A percentile compares a stretch with the other conserved stretches of the same genome.
These are phyloP conservation scores for Nemania sp. DNA, from an alignment of 2,329 filamentous ascomycete species.

Conservation along the genomic window DNA sequence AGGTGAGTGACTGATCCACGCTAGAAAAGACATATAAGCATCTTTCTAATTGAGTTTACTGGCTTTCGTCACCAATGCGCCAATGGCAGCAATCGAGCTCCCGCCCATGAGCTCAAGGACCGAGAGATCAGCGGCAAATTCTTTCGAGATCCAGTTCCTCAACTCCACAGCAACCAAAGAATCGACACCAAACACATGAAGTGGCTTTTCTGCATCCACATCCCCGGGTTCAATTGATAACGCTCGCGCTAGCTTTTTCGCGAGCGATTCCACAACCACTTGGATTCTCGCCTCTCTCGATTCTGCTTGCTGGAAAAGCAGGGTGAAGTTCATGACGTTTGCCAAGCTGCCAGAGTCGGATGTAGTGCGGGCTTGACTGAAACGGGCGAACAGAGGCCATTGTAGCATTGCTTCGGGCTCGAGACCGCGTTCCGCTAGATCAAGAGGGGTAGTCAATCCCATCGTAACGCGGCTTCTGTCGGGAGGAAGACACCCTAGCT, in stretches of 20 bases:
- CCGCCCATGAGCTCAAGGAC: not conserved
- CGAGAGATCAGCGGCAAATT: not conserved
- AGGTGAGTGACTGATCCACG: too few species aligned
- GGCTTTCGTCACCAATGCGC: not conserved
- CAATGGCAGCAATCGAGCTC: not conserved
- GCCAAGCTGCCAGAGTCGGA: not conserved
- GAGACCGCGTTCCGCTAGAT: not conserved
- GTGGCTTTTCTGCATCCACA: not conserved
- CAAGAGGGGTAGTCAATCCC: slow-evolving; percentile 7
- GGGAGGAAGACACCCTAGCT: not conserved
- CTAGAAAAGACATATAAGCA: too few species aligned
- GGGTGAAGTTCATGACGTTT: not conserved
- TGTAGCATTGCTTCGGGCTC: not conserved
- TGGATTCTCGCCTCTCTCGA: not conserved
- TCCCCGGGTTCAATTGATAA: not conserved
- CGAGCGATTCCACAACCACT: not conserved
- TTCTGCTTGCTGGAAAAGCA: not conserved
- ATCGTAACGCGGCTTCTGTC: slow-evolving; percentile 10
- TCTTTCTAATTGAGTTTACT: not conserved
- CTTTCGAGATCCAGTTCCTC: not conserved
- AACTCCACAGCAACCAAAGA: slow-evolving; percentile 2
- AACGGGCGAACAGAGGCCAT: slow-evolving; percentile 10
- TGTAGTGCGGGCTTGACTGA: not conserved
- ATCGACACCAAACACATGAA: not conserved
- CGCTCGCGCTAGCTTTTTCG: not conserved